A percentile compares a stretch with the other conserved stretches of the same genome.
Evolutionary conservation across 345 rosid genomes (phyloP).

Genomic region (Lenwebbia sp.): DNA sequence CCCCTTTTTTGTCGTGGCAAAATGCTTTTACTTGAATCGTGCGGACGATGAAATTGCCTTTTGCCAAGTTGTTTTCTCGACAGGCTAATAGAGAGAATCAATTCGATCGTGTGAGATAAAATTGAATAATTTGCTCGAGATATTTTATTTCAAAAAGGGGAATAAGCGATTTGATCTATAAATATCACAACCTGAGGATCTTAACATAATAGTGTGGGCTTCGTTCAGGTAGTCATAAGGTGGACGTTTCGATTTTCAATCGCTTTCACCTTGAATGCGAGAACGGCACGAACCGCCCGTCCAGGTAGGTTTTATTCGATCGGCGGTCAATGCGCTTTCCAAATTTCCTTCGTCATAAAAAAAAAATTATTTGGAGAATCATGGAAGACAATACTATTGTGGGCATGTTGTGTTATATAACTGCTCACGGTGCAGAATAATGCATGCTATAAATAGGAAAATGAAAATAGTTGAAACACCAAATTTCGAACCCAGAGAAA

Average conservation of each 20-base stretch:
- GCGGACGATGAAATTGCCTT: neutral
- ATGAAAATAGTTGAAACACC: neutral
- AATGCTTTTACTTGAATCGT: rapidly evolving
- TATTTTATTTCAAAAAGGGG: too few relatives aligned
- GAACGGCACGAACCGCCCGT: rapidly evolving
- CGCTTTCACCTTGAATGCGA: neutral
- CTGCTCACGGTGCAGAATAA: rapidly evolving
- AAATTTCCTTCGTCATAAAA: neutral
- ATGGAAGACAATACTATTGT: rapidly evolving
- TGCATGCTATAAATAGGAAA: rapidly evolving
- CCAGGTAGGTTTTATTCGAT: neutral
- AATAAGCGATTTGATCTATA: rapidly evolving
- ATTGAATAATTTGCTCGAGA: neutral
- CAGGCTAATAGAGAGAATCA: too few relatives aligned
- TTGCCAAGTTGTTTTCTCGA: neutral
- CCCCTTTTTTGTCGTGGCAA: neutral
- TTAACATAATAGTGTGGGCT: neutral
- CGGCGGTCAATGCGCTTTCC: rapidly evolving
- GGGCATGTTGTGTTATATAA: rapidly evolving
- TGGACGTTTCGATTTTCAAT: neutral
- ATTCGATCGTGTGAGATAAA: neutral
- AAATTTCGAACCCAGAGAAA: too few relatives aligned
- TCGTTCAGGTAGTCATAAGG: rapidly evolving
- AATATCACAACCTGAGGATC: rapidly evolving
- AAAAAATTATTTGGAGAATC: neutral